Conservation (phyloP, 75 land plant genomes). For the Sequoiadendron giganteum region DNA sequence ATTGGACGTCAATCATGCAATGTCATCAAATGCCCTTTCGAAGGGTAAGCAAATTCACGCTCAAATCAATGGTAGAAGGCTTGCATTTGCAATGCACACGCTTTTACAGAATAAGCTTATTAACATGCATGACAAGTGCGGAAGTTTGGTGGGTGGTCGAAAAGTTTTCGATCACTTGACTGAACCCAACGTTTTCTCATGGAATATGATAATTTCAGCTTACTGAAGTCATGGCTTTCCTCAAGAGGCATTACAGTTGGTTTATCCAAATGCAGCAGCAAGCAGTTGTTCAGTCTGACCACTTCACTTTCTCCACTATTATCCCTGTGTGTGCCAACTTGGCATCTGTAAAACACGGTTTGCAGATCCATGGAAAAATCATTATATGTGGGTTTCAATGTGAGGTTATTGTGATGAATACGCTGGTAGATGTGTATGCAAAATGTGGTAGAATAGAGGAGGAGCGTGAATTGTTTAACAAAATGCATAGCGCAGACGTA, state of each 20-base stretch:
- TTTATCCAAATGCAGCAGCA: conserved; percentile 7
- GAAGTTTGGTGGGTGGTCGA: neutral
- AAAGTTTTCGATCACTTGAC: neutral
- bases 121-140: neutral
- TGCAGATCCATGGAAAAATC: neutral
- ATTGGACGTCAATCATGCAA: neutral
- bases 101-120: conserved; percentile 6
- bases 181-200: neutral
- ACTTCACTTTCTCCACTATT: neutral
- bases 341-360: neutral
- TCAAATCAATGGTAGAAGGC: neutral
- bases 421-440: neutral
- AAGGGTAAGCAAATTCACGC: conserved; percentile 7
- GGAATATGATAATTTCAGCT: conserved; percentile 8
- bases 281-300: neutral
- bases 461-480: too few relatives aligned
- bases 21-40: neutral
- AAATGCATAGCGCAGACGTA: too few relatives aligned
- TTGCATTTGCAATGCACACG: neutral
- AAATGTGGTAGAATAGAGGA: too few relatives aligned
- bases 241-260: neutral
- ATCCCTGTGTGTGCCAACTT: neutral
- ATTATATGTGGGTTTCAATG: neutral
- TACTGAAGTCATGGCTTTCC: neutral
- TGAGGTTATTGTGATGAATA: neutral